Percentiles rank a stretch among this genome's conserved stretches.
These are phyloP conservation scores for Albifimbria verrucaria DNA, from an alignment of 2,329 filamentous ascomycete genomes.

Conservation along the genomic window DNA sequence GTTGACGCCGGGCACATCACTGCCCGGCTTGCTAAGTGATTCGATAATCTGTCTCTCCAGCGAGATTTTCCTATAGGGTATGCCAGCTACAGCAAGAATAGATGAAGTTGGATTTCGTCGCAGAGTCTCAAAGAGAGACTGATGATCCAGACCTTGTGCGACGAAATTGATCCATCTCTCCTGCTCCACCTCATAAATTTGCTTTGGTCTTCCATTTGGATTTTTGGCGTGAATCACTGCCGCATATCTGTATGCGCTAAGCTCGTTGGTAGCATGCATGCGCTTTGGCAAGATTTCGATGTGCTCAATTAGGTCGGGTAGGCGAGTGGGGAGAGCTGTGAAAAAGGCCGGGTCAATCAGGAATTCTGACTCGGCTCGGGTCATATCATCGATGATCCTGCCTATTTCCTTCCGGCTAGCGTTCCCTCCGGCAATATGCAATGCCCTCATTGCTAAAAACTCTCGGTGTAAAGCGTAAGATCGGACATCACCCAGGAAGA, in stretches of 20 bases:
- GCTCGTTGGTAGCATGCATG: constrained; percentile 19
- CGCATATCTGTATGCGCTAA: constrained; percentile 17
- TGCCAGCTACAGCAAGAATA: constrained; percentile 10
- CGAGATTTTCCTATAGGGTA: constrained; percentile 22
- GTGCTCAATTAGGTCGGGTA: constrained; percentile 11
- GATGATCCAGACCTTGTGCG: constrained; percentile 3
- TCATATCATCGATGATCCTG: constrained; percentile 9
- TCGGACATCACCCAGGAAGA: constrained; percentile 18
- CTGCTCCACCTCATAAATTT: constrained; percentile 1
- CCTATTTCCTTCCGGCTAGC: constrained; percentile 8
- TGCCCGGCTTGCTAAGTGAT: constrained; percentile 4
- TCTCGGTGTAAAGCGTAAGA: constrained; percentile 9
- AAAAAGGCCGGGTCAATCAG: constrained; percentile 20
- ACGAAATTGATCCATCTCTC: constrained; percentile 9
- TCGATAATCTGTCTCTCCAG: constrained; percentile 19
- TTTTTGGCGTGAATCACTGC: constrained; percentile 12
- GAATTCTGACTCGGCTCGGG: constrained; percentile 13
- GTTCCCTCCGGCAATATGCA: not conserved
- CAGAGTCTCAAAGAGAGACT: not conserved
- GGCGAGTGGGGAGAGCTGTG: constrained; percentile 7
- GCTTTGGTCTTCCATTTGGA: not conserved
- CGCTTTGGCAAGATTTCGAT: constrained; percentile 19
- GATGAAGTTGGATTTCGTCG: not conserved
- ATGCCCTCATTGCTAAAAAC: constrained; percentile 8
- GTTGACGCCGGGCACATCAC: not conserved